phyloP scores from a whole-genome alignment of 805 yeast species.

The Saccharomyces cerevisiae region DNA sequence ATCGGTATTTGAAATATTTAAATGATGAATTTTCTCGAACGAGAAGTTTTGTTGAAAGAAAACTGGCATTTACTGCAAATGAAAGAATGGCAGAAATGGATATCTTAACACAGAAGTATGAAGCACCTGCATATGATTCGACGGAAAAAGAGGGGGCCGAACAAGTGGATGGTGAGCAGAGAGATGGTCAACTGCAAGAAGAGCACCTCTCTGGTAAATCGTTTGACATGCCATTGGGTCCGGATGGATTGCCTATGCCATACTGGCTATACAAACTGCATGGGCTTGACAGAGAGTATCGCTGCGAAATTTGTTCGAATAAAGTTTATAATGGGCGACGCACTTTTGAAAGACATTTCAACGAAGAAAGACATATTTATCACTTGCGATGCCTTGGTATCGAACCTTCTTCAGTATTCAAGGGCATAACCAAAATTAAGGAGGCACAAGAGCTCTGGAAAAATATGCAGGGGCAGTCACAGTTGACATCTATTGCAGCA shows the following conservation, averaged over 20 bases:
- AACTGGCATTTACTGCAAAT: constrained; percentile 57
- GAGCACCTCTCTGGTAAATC: constrained; percentile 31
- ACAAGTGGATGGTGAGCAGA: constrained; percentile 17
- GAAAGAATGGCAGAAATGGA: constrained; percentile 54
- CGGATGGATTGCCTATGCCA: constrained; percentile 90
- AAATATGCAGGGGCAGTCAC: constrained; percentile 26
- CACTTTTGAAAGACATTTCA: constrained; percentile 67
- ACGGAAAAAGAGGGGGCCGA: constrained; percentile 34
- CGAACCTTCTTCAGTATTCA: constrained; percentile 42
- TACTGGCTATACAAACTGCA: constrained; percentile 86
- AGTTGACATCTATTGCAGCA: constrained; percentile 14
- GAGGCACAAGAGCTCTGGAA: constrained; percentile 62
- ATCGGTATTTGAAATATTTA: constrained; percentile 33
- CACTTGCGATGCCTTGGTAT: constrained; percentile 75
- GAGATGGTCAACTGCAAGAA: constrained; percentile 3
- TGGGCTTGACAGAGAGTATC: constrained; percentile 64
- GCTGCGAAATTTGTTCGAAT: constrained; percentile 86
- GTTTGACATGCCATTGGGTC: constrained; percentile 65
- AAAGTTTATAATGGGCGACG: constrained; percentile 62
- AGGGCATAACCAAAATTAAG: constrained; percentile 54
- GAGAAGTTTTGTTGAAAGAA: constrained; percentile 53
- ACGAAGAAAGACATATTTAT: constrained; percentile 56
- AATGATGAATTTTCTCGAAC: constrained; percentile 41
- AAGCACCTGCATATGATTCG: constrained; percentile 32
- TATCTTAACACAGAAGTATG: constrained; percentile 30